Conservation (phyloP, 2,329 filamentous ascomycete species). For the Diplodia scrobiculata region DNA sequence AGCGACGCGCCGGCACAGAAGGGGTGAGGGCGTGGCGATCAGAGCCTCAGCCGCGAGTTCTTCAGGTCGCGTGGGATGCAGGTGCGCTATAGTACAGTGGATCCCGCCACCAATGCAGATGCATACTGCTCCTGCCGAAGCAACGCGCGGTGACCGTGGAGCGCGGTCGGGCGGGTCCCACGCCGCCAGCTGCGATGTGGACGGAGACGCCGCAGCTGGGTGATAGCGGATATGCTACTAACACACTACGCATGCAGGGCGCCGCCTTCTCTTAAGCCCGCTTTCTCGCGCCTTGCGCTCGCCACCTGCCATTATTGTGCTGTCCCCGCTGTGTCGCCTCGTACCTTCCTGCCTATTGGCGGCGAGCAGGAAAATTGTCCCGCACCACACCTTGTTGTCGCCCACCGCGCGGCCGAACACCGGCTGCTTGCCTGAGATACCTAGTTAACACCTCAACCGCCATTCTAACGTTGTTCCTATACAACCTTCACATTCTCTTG, state of each 20-base stretch:
- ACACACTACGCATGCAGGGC: background rate
- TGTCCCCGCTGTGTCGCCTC: background rate
- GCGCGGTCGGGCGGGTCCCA: background rate
- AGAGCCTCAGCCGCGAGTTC: background rate
- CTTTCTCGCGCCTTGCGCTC: background rate
- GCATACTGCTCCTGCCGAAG: constrained; percentile 6
- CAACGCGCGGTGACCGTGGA: background rate
- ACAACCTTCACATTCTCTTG: background rate
- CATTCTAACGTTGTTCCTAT: too few relatives aligned
- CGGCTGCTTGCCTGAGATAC: too few relatives aligned
- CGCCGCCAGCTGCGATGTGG: background rate
- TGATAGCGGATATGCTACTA: background rate
- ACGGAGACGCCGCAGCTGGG: background rate
- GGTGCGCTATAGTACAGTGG: background rate
- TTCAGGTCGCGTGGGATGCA: constrained; percentile 6
- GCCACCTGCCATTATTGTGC: background rate
- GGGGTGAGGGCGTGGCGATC: constrained; percentile 1
- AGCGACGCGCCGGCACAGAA: background rate
- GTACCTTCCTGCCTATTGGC: background rate
- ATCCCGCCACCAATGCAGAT: background rate
- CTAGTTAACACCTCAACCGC: background rate
- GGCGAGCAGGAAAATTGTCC: background rate
- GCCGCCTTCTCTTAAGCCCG: constrained; percentile 8
- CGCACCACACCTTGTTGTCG: background rate
- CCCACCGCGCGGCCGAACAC: background rate